These are phyloP conservation scores for Syzygium oleosum DNA, from an alignment of 345 rosid species.

Conservation along the genomic window DNA sequence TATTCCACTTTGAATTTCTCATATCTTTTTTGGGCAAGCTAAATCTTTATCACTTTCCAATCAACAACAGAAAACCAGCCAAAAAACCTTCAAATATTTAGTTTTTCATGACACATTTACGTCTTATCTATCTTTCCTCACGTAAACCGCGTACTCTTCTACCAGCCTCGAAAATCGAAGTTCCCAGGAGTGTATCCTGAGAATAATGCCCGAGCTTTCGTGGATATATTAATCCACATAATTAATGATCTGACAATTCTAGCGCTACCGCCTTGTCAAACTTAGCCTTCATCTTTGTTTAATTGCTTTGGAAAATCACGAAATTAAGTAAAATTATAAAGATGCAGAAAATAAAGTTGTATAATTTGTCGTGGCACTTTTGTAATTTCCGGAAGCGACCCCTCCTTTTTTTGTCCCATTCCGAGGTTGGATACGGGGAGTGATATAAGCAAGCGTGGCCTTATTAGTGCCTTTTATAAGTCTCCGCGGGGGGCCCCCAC, in stretches of 20 bases:
- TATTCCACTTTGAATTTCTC: background rate
- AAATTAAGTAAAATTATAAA: background rate
- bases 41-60: background rate
- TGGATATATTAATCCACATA: background rate
- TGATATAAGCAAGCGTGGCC: background rate
- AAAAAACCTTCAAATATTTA: background rate
- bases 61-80: background rate
- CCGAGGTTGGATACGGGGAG: background rate
- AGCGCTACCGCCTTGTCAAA: background rate
- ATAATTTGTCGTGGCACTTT: background rate
- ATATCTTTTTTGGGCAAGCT: background rate
- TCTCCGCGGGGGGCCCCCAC: background rate
- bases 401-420: background rate
- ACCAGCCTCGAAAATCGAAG: background rate
- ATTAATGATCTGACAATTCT: background rate
- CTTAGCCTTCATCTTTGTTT: background rate
- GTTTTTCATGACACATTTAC: background rate
- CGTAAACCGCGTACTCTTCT: too few species aligned
- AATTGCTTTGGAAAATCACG: background rate
- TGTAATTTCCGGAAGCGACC: background rate
- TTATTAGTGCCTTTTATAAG: background rate
- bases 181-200: background rate
- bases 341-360: background rate
- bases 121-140: background rate
- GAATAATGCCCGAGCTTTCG: background rate